Evolutionary conservation across 768 basidiomycete genomes (phyloP), one percentile per base, ranked within the genome.

Genomic region (Panellus pusillus): DNA sequence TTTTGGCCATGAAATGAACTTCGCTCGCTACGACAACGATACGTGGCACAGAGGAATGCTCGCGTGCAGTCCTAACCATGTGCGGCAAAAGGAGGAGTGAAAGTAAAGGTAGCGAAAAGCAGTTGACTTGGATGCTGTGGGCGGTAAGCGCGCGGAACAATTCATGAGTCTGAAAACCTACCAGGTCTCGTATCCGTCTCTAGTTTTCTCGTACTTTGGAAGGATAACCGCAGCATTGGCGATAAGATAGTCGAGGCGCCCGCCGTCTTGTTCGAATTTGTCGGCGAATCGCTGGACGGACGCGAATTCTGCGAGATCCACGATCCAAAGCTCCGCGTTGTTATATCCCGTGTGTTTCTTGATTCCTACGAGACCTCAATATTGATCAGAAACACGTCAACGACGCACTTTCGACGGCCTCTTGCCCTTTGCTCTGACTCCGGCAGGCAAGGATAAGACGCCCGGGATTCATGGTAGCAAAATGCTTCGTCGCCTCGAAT

Each of bases 111-210:
- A 70, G 65, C 11, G 68, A 60, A 8, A 74, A 50, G 48, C 66
- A 65, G 58, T 75, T 75, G 29, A 71, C 68, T 43, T 74, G 71
- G 2, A 75, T 46, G 13, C 72, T 75, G 45, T 0, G 7, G 15
- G 19, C 19, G 17, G 37, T 20, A 4, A 28, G 12, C 15, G 38
- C 19, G 38, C 31, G 32, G 12, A 37, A 19, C 15, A 51, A 31
- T 13, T 9, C 5, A 15, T 17, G 5, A 43, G 31, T n/a, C 20
- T 46, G 17, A 17, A 12, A 9, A 47, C 58, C 15, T 9, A 63
- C 61, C 46, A 48, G 8, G 51, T 55, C 52, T 76, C 74, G 69
- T 70, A 75, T 5, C 70, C 72, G 50, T 74, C 64, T 1, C 37
- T 47, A 0, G 71, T 70, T n/a, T 40, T 29, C 13, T 62, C 42